These are phyloP conservation scores for Cocos nucifera DNA, from an alignment of 176 grass and related monocot species.

Conservation along the genomic window DNA sequence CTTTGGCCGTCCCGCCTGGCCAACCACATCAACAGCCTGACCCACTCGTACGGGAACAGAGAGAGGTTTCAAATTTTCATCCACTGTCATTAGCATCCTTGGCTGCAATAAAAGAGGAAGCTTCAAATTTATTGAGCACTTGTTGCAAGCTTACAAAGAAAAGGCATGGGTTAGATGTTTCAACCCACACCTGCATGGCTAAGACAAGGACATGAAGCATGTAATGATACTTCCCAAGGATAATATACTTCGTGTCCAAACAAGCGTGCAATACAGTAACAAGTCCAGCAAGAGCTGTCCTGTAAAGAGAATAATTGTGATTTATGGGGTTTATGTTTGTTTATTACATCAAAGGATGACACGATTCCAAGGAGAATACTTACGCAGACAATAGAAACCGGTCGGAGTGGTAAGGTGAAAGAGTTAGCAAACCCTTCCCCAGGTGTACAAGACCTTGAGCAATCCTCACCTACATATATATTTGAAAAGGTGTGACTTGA, in stretches of 20 bases:
- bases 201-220: slow-evolving; percentile 81
- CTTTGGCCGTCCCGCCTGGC: slow-evolving; percentile 92
- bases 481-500: too few relatives aligned
- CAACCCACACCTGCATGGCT: slow-evolving; percentile 78
- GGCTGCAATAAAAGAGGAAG: slow-evolving; percentile 42
- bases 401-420: slow-evolving; percentile 94
- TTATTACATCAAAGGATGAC: not conserved
- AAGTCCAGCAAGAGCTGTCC: slow-evolving; percentile 86
- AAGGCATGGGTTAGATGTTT: not conserved
- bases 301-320: slow-evolving; percentile 7
- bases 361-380: slow-evolving; percentile 15
- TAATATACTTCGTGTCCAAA: slow-evolving; percentile 86
- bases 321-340: too few relatives aligned
- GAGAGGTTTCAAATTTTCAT: slow-evolving; percentile 85
- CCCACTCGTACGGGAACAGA: slow-evolving; percentile 91
- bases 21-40: slow-evolving; percentile 94
- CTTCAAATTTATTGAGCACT: too few relatives aligned
- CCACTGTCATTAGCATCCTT: slow-evolving; percentile 92
- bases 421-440: slow-evolving; percentile 94
- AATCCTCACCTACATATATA: slow-evolving; percentile 73
- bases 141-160: too few relatives aligned
- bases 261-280: slow-evolving; percentile 85
- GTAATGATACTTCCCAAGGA: slow-evolving; percentile 94
- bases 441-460: slow-evolving; percentile 97
- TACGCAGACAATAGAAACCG: slow-evolving; percentile 92